phyloP scores from a whole-genome alignment of 108 stramenopile genomes.

The Pseudonitzschia multiseries region DNA sequence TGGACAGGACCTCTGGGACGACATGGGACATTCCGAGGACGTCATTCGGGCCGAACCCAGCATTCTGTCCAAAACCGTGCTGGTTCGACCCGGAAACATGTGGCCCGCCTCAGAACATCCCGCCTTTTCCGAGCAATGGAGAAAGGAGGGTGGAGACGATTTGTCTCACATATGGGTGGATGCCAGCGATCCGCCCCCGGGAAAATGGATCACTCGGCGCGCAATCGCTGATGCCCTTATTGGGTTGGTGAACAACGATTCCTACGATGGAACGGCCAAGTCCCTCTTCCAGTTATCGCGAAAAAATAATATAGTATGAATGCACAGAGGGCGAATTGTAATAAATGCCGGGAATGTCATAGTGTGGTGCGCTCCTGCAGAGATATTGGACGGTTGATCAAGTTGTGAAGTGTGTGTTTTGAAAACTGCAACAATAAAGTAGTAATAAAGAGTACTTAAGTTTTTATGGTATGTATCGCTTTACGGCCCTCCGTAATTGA shows the following conservation, averaged over 20 bases:
- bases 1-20: slow-evolving; percentile 16
- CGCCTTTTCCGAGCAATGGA: slow-evolving; percentile 15
- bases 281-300: neutral
- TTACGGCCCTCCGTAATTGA: too few species aligned
- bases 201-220: slow-evolving; percentile 6
- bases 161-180: neutral
- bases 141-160: slow-evolving; percentile 7
- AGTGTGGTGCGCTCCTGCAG: too few species aligned
- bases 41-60: neutral
- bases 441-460: too few species aligned
- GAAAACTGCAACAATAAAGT: too few species aligned
- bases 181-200: slow-evolving; percentile 12
- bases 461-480: too few species aligned
- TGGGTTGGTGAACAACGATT: neutral
- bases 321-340: too few species aligned
- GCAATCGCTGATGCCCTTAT: slow-evolving; percentile 6
- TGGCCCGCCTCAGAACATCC: slow-evolving; percentile 7
- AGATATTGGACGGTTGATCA: too few species aligned
- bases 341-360: too few species aligned
- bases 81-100: slow-evolving; percentile 17
- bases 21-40: slow-evolving; percentile 6
- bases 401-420: too few species aligned
- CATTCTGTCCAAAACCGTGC: neutral
- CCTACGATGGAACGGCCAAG: neutral
- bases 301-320: neutral